Evolutionary conservation across 345 rosid species (phyloP), one percentile per base, ranked within the genome.

Genomic region (Carallia pectinifolia): DNA sequence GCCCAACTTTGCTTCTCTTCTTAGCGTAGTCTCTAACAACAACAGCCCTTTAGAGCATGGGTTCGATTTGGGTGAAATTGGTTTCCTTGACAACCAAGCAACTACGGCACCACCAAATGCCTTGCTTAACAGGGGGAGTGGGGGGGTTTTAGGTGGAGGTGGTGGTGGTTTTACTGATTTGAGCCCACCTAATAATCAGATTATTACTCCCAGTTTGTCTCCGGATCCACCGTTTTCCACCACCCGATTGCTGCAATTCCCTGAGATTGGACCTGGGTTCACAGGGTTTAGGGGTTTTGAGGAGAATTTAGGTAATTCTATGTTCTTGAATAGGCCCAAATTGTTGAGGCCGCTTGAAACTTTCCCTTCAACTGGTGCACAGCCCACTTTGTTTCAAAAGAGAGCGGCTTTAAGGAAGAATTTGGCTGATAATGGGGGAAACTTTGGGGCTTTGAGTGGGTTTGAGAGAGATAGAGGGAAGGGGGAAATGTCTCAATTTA

Each of bases 371-470:
- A 71, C 76, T 61, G 88, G 84, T 61, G 83, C 85, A 0, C 93
- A 82, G 40, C 90, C 89, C 30, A 90, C 91, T 72, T 80, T 93
- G 81, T 93, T 93, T 64, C 95, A 89, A 83, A 90, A 90, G 75
- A 82, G 97, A 60, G 92, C 96, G 6, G 88, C 87, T 17, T 76
- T 84, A 80, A 82, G 90, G 44, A 88, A 89, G 60, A 80, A 78
- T 64, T 69, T 59, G 58, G 59, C 30, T 78, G 79, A 39, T 76
- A 85, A 62, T 91, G 86, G 67, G 84, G 70, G 97, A 84, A 71
- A 71, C 85, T 50, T 74, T 83, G 1, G 88, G 78, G 67, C 58
- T 83, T 69, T 76, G 72, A 66, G 80, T 67, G n/a, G 75, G 54
- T 29, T 36, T 59, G 82, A 72, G 80, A 58, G 71, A 37, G 33